Evolutionary conservation across 805 yeast species (phyloP).

Genomic region (Wickerhamiella kazuoi): DNA sequence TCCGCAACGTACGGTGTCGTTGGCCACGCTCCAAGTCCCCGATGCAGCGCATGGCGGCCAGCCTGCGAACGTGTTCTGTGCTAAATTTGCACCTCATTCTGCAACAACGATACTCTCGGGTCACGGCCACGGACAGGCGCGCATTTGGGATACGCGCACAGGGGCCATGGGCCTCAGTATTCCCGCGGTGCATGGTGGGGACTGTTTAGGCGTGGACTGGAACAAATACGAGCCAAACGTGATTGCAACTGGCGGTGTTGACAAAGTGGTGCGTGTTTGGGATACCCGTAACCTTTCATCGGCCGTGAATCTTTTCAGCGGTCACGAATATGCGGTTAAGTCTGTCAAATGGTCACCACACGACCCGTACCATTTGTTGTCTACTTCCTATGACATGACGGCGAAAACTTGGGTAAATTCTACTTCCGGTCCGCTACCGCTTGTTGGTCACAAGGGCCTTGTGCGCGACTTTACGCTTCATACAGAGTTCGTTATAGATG

Average conservation of each 20-base stretch:
- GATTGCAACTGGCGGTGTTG: slow-evolving; percentile 85
- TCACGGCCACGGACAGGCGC: slow-evolving; percentile 55
- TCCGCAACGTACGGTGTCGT: slow-evolving; percentile 9
- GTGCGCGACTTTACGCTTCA: slow-evolving; percentile 47
- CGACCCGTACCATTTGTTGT: slow-evolving; percentile 44
- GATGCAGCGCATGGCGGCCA: neutral
- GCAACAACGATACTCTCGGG: slow-evolving; percentile 52
- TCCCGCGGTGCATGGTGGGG: slow-evolving; percentile 65
- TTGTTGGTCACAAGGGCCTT: slow-evolving; percentile 25
- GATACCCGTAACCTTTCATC: slow-evolving; percentile 59
- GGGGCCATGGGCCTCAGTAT: slow-evolving; percentile 28
- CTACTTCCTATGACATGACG: slow-evolving; percentile 86
- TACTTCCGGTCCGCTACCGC: slow-evolving; percentile 8
- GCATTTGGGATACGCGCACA: slow-evolving; percentile 66
- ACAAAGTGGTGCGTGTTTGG: slow-evolving; percentile 70
- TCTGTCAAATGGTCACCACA: slow-evolving; percentile 85
- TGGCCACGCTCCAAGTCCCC: slow-evolving; percentile 2
- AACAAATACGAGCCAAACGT: slow-evolving; percentile 71
- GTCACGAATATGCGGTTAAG: slow-evolving; percentile 81
- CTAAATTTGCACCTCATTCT: slow-evolving; percentile 71
- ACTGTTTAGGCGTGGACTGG: slow-evolving; percentile 69
- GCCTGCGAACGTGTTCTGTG: slow-evolving; percentile 38
- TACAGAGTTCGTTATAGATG: slow-evolving; percentile 78
- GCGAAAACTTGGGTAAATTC: slow-evolving; percentile 64
- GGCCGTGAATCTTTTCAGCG: slow-evolving; percentile 60